A percentile compares a stretch with the other conserved stretches of the same genome.
phyloP scores from a whole-genome alignment of 371 early-diverging fungal species.

The Syncephalastrum monosporum region DNA sequence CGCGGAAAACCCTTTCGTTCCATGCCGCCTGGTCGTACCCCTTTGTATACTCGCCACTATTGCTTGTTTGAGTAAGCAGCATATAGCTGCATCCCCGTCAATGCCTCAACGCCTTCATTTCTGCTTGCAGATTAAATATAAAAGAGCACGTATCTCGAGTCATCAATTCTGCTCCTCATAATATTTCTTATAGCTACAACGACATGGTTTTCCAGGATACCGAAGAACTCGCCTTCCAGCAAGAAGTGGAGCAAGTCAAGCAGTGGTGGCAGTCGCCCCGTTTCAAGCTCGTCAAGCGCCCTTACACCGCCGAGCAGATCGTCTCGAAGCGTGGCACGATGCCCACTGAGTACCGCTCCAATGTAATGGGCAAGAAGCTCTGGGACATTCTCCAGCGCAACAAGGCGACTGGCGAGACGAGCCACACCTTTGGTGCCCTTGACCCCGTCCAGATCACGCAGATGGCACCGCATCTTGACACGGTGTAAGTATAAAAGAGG shows the following conservation, averaged over 20 bases:
- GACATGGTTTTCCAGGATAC: conserved; percentile 16
- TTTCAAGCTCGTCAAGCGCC: conserved; percentile 83
- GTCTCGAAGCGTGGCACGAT: conserved; percentile 90
- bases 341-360: conserved; percentile 77
- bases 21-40: no score
- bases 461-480: conserved; percentile 96
- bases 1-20: no score
- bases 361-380: conserved; percentile 90
- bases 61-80: no score
- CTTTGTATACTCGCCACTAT: no score
- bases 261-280: conserved; percentile 90
- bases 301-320: conserved; percentile 91
- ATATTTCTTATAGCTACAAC: background rate
- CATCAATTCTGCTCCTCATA: conserved; percentile 3
- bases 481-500: conserved; percentile 50
- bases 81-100: no score
- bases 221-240: conserved; percentile 20
- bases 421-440: conserved; percentile 94
- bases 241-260: conserved; percentile 76
- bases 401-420: conserved; percentile 76
- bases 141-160: background rate
- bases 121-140: background rate
- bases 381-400: conserved; percentile 84
- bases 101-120: no score
- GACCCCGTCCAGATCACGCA: conserved; percentile 84